Percentiles rank a stretch among this genome's conserved stretches.
phyloP scores from a whole-genome alignment of 169 alveolate species.

The Eimeria praecox region DNA sequence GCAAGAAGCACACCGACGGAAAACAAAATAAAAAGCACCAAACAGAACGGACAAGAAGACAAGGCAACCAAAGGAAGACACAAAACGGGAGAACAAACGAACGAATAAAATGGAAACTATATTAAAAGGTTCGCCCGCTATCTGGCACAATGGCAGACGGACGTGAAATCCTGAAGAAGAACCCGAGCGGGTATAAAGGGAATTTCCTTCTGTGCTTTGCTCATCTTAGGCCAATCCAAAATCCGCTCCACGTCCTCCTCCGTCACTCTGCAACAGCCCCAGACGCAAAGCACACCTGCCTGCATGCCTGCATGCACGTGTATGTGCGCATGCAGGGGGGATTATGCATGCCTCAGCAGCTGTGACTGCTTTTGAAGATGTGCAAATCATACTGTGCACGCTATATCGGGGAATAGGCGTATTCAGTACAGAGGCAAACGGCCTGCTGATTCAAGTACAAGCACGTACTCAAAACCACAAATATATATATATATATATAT shows the following conservation, averaged over 20 bases:
- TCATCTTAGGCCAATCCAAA: conserved; percentile 93
- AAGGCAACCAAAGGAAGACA: neutral
- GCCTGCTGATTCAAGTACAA: too few species aligned
- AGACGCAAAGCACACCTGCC: neutral
- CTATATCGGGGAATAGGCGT: too few species aligned
- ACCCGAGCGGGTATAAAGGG: conserved; percentile 98
- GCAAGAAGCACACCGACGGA: neutral
- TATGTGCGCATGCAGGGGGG: neutral
- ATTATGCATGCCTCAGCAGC: too few species aligned
- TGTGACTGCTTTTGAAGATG: too few species aligned
- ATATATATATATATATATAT: too few species aligned
- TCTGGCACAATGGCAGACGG: neutral
- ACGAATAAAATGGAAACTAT: neutral
- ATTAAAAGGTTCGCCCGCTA: too few species aligned
- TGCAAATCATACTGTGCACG: too few species aligned
- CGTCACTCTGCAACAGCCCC: conserved; percentile 88
- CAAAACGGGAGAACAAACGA: neutral
- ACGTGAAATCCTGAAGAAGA: conserved; percentile 96
- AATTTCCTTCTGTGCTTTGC: conserved; percentile 92
- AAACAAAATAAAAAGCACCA: neutral
- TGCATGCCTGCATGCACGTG: neutral
- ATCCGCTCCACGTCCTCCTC: conserved; percentile 96
- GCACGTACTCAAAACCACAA: too few species aligned
- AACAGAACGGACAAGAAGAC: neutral
- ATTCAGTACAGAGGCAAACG: too few species aligned